Base-by-base conservation (phyloP, 345 rosid genomes). In the Populus alba region DNA sequence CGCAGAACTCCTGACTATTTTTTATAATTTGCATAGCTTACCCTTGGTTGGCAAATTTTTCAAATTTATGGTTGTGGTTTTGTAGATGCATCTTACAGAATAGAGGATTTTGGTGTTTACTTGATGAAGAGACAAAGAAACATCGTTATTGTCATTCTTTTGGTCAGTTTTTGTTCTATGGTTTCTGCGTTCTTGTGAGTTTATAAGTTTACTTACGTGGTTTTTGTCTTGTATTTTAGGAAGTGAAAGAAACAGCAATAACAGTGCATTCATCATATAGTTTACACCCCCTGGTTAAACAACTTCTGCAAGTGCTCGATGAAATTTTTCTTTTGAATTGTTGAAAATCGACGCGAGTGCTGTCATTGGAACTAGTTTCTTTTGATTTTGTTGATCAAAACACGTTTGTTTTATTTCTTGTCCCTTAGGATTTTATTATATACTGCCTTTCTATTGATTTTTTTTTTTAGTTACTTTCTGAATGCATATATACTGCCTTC, bases 1-100 rank as follows among this genome's bases (percentile, higher is more conserved):
- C 92, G 97, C 82, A 91, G 92, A 87, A 94, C 97, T 62, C 98
- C 98, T 47, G 98, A 92, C 85, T 94, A 94, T 91, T 94, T 94
- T 88, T 91, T 94, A 94, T 92, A 86, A 91, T 90, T 84, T 49
- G 63, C 57, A 68, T 41, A 29, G 55, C 72, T 73, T 75, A 72
- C 73, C 72, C 72, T 38, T 62, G 45, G 73, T 15, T 53, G 65
- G 61, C 74, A 77, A 74, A 59, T 43, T 59, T 70, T 76, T 76
- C 71, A 39, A 61, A 57, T 80, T 80, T 61, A 29, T 38, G 57
- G 74, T 73, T 72, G 78, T 83, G 85, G 73, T 88, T 86, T 77
- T 86, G 86, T 86, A 88, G 91, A 86, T 80, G 75, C 80, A 70
- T 80, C 77, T 69, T 86, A 74, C 72, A 37, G 75, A 76, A 35